Conservation (phyloP, 202 grass and related monocot genomes). For the Carex arenaria region DNA sequence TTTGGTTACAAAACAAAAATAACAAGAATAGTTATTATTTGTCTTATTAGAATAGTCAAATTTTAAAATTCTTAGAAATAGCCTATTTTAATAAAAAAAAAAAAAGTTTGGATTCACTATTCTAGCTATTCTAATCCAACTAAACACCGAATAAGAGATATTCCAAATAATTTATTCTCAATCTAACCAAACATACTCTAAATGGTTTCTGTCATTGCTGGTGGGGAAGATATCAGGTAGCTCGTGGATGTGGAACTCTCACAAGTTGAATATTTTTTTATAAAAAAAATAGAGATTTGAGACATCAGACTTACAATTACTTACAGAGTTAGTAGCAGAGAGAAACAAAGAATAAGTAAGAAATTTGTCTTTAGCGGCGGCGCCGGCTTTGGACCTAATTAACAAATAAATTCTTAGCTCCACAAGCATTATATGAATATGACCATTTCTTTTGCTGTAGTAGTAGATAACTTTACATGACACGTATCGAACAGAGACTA, state of each 20-base stretch:
- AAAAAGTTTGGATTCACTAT: too few species aligned
- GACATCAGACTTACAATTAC: not conserved
- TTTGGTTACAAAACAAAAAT: too few species aligned
- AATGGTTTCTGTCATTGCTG: not conserved
- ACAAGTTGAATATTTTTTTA: not conserved
- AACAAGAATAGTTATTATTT: too few species aligned
- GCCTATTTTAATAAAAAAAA: too few species aligned
- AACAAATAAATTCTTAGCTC: not conserved
- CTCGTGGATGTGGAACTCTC: too few species aligned
- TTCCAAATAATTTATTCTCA: too few species aligned
- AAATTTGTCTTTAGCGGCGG: conserved; percentile 18
- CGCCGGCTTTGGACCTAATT: conserved; percentile 1
- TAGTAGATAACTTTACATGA: conserved; percentile 6
- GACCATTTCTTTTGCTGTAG: not conserved
- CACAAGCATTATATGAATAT: not conserved
- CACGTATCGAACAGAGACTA: not conserved
- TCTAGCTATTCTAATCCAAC: too few species aligned
- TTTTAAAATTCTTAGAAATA: too few species aligned
- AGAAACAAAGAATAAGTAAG: not conserved
- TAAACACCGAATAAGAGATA: too few species aligned
- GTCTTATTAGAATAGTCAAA: too few species aligned
- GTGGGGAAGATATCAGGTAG: not conserved
- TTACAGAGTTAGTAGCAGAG: not conserved
- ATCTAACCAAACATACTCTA: too few species aligned
- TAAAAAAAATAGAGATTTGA: not conserved